These are phyloP conservation scores for Trichophyton rubrum DNA, from an alignment of 2,329 filamentous ascomycete genomes.

Conservation along the genomic window DNA sequence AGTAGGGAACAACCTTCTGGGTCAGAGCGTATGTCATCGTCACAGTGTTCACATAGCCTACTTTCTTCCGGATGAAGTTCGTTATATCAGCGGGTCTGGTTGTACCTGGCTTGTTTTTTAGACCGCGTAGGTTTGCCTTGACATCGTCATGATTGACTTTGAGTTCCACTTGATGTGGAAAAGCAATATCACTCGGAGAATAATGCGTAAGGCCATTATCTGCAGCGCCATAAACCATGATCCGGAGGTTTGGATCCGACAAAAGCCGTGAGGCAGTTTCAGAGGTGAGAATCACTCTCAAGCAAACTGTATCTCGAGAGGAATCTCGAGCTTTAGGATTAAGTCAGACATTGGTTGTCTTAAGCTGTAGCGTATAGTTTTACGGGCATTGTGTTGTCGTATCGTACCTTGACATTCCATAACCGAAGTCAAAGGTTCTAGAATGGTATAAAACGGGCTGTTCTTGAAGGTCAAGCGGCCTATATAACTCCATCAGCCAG, in stretches of 20 bases:
- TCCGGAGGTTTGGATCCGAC: constrained; percentile 49
- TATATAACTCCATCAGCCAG: constrained; percentile 13
- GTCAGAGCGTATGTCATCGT: constrained; percentile 88
- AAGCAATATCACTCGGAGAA: constrained; percentile 57
- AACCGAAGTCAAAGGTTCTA: constrained; percentile 51
- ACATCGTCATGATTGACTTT: constrained; percentile 80
- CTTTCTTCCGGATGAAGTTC: constrained; percentile 52
- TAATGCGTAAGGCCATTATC: constrained; percentile 49
- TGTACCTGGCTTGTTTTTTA: constrained; percentile 93
- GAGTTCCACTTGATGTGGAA: constrained; percentile 85
- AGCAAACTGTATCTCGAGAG: constrained; percentile 46
- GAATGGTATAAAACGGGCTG: constrained; percentile 73
- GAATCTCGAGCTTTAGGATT: constrained; percentile 42
- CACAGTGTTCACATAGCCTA: constrained; percentile 61
- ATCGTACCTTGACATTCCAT: constrained; percentile 60
- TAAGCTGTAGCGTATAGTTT: neutral
- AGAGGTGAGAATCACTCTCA: constrained; percentile 47
- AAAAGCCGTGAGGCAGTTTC: constrained; percentile 45
- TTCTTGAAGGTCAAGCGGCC: constrained; percentile 49
- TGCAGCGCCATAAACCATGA: constrained; percentile 73
- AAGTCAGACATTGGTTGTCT: constrained; percentile 14
- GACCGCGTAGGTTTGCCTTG: constrained; percentile 80
- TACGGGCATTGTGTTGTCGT: constrained; percentile 9
- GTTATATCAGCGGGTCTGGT: constrained; percentile 92
- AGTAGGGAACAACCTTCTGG: constrained; percentile 47